Base-by-base conservation (phyloP, 2,329 filamentous ascomycete species). In the Leptographium lundbergii region DNA sequence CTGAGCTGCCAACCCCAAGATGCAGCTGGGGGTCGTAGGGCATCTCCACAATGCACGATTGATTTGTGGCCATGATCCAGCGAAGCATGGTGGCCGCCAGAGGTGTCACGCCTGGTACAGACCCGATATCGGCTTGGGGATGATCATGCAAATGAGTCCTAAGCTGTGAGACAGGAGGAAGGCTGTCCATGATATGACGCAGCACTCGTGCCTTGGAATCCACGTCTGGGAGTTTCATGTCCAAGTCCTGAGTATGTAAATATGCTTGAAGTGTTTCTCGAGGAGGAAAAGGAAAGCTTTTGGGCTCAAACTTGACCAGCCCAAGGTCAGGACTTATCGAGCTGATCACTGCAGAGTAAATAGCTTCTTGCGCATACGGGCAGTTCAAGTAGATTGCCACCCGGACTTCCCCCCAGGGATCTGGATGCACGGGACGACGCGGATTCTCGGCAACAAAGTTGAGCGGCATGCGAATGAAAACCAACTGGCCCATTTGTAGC, bases 21-120 rank as follows among this genome's bases (percentile, higher is more conserved):
- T 13, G 19, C 6, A 25, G 6, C 55, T 56, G 25, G n/a, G 25
- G 11, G 19, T 25, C 14, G 13, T 11, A 7, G 51, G 86, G 82
- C 19, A 94, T 85, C 64, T 92, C 85, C 53, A 92, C 77, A 61
- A 96, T 94, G 65, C 86, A 91, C 0, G 91, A 92, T 53, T 89
- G 79, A 66, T 96, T 96, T 0, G 91, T 95, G 0, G 91, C 88
- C 60, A 96, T 82, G 61, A 96, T 88, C 91, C 91, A 96, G 57
- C 88, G 81, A 24, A 96, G 73, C 0, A 95, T 71, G 24, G 83
- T 81, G 3, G 89, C 71, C 0, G 85, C 81, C 7, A 87, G 80
- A 2, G 82, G 80, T 0, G 85, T 81, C 11, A 96, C 56, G 77
- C 22, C 77, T 72, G 25, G 81, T 75, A 63, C 73, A 48, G 70